Evolutionary conservation across 768 basidiomycete species (phyloP).

Genomic region (Mycena belliarum): DNA sequence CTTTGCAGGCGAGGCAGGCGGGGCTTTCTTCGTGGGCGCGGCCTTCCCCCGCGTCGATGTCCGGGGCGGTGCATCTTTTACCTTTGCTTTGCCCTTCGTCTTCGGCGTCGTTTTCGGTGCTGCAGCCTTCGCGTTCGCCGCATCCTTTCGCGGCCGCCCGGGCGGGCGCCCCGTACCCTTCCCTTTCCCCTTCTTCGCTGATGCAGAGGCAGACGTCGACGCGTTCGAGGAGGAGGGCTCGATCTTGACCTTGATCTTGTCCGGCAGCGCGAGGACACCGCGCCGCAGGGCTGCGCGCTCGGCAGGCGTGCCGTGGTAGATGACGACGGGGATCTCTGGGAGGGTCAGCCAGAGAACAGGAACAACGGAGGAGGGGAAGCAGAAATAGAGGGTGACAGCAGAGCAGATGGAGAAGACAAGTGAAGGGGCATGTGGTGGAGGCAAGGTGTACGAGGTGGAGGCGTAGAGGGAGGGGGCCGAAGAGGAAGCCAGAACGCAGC

Average conservation of each 20-base stretch:
- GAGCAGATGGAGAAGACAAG: too few relatives aligned
- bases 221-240: not conserved
- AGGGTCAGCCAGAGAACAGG: not conserved
- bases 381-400: too few relatives aligned
- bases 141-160: too few relatives aligned
- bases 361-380: not conserved
- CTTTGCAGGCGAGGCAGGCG: not conserved
- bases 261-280: constrained; percentile 23
- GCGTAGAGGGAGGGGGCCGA: too few relatives aligned
- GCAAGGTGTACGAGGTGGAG: too few relatives aligned
- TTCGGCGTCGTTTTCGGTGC: too few relatives aligned
- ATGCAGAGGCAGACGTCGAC: not conserved
- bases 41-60: not conserved
- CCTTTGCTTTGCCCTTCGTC: too few relatives aligned
- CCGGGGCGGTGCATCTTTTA: not conserved
- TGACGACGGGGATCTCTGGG: constrained; percentile 77
- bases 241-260: not conserved
- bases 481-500: too few relatives aligned
- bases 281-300: constrained; percentile 80
- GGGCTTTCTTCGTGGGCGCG: not conserved
- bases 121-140: too few relatives aligned
- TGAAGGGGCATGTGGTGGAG: too few relatives aligned
- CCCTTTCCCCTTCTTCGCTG: too few relatives aligned
- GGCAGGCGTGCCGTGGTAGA: constrained; percentile 86
- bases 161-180: too few relatives aligned